phyloP scores from a whole-genome alignment of 73 alveolate genomes.

The Tetrahymena thermophila region DNA sequence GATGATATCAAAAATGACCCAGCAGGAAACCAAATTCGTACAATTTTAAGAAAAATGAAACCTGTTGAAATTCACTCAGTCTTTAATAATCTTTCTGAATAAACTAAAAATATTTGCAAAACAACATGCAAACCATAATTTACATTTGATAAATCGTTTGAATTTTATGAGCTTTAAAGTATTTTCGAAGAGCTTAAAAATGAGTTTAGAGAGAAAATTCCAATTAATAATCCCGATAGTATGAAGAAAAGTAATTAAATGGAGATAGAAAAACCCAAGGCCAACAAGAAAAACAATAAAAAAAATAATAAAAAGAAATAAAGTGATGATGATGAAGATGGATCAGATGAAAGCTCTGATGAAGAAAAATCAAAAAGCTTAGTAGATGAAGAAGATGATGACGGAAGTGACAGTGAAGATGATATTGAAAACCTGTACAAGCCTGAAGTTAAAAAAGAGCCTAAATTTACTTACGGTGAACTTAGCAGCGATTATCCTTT shows the following conservation, averaged over 20 bases:
- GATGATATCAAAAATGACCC: slow-evolving; percentile 49
- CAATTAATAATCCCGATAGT: not conserved
- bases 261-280: not conserved
- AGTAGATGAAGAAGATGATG: not conserved
- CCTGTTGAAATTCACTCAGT: slow-evolving; percentile 11
- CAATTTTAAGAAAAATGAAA: slow-evolving; percentile 14
- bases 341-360: not conserved
- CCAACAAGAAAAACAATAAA: not conserved
- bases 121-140: slow-evolving; percentile 25
- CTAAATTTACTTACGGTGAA: not conserved
- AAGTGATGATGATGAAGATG: not conserved
- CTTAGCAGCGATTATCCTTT: not conserved
- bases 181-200: slow-evolving; percentile 18
- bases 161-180: slow-evolving; percentile 6
- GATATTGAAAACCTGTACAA: not conserved
- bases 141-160: not conserved
- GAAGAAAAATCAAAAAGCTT: not conserved
- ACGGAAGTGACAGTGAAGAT: not conserved
- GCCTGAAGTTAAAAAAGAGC: not conserved
- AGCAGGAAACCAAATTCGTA: not conserved
- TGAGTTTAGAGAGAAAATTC: not conserved
- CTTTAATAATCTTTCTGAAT: not conserved
- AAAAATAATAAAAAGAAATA: not conserved
- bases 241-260: not conserved
- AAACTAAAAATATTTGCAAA: not conserved